Percentiles rank a stretch among this genome's conserved stretches.
These are phyloP conservation scores for Aspergillus coremiiformis DNA, from an alignment of 495 filamentous ascomycete species.

Conservation along the genomic window DNA sequence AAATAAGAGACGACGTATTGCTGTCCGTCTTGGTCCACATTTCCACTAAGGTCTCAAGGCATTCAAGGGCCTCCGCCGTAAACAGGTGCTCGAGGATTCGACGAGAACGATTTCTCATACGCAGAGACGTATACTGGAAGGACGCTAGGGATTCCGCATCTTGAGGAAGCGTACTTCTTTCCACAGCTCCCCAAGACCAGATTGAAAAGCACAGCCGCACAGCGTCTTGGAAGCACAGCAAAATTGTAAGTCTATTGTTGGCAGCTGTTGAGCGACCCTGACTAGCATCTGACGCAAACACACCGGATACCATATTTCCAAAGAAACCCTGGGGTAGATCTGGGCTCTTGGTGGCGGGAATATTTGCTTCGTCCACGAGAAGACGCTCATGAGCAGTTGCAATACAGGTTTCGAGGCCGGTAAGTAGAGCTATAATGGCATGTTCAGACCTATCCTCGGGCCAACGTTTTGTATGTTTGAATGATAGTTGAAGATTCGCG, in stretches of 20 bases:
- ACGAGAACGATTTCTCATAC: slow-evolving; percentile 82
- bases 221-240: slow-evolving; percentile 95
- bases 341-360: slow-evolving; percentile 61
- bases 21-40: slow-evolving; percentile 57
- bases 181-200: slow-evolving; percentile 84
- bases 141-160: slow-evolving; percentile 71
- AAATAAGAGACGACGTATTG: slow-evolving; percentile 46
- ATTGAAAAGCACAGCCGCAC: slow-evolving; percentile 85
- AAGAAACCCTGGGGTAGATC: slow-evolving; percentile 90
- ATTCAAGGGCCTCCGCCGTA: slow-evolving; percentile 88
- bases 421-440: slow-evolving; percentile 63
- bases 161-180: slow-evolving; percentile 44
- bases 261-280: slow-evolving; percentile 69
- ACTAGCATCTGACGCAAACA: slow-evolving; percentile 72
- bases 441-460: slow-evolving; percentile 39
- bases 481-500: slow-evolving; percentile 45
- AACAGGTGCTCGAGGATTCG: slow-evolving; percentile 89
- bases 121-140: slow-evolving; percentile 79
- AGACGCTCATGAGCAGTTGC: slow-evolving; percentile 82
- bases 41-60: slow-evolving; percentile 80
- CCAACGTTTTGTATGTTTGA: slow-evolving; percentile 39
- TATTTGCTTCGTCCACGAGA: slow-evolving; percentile 63
- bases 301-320: slow-evolving; percentile 91
- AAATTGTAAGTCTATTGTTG: slow-evolving; percentile 88
- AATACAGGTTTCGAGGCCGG: slow-evolving; percentile 83